Conservation (phyloP, 2,329 filamentous ascomycete genomes). For the Aspergillus pseudoviridinutans region DNA sequence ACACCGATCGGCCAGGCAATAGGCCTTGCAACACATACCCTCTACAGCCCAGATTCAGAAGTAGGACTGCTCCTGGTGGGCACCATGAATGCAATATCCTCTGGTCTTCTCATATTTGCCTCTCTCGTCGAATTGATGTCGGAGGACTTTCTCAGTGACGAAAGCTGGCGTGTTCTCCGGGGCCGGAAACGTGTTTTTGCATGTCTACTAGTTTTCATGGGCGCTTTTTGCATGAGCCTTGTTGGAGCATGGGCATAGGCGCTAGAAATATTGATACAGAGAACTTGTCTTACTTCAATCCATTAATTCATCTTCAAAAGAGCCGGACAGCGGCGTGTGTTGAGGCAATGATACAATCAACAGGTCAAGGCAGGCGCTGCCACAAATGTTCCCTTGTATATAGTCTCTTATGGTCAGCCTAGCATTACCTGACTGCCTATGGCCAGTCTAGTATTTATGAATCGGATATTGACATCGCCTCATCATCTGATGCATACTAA, state of each 20-base stretch:
- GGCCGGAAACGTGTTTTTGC: conserved; percentile 61
- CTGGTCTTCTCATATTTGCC: conserved; percentile 72
- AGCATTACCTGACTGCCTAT: not conserved
- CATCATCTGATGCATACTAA: not conserved
- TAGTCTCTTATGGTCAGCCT: no score
- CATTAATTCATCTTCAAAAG: not conserved
- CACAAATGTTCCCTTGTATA: no score
- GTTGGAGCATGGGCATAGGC: conserved; percentile 67
- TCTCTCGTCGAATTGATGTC: conserved; percentile 73
- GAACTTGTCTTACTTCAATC: not conserved
- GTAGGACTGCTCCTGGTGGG: conserved; percentile 72
- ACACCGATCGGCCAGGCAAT: conserved; percentile 77
- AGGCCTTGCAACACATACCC: conserved; percentile 67
- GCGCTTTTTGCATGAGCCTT: conserved; percentile 65
- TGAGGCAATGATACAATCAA: not conserved
- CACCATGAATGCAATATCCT: conserved; percentile 76
- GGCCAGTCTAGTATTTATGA: not conserved
- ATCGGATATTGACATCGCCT: not conserved
- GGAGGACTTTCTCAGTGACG: conserved; percentile 73
- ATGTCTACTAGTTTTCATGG: conserved; percentile 59
- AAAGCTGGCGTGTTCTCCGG: conserved; percentile 65
- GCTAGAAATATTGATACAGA: not conserved
- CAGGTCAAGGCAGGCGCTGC: not conserved
- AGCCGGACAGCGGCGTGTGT: no score
- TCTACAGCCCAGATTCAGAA: conserved; percentile 71